A percentile compares a stretch with the other conserved stretches of the same genome.
phyloP scores from a whole-genome alignment of 129 eudicot species.

The Tanacetum coccineum region DNA sequence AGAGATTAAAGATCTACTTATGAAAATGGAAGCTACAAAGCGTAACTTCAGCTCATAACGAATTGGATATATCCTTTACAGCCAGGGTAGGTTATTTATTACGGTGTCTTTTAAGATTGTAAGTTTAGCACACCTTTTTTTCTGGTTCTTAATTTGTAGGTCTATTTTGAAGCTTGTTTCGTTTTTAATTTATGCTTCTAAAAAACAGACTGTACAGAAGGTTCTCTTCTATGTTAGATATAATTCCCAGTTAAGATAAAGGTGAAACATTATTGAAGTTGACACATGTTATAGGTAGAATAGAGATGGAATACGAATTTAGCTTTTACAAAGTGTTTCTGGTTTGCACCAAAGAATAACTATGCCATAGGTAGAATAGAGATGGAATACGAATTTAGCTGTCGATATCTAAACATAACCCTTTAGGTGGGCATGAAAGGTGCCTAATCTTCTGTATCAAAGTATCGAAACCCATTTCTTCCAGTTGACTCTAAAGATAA shows the following conservation, averaged over 20 bases:
- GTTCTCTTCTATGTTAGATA: slow-evolving; percentile 24
- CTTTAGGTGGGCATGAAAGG: neutral
- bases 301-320: too few species aligned
- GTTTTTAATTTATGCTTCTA: slow-evolving; percentile 21
- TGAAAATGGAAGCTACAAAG: slow-evolving; percentile 94
- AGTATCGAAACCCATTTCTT: too few species aligned
- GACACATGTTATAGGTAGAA: slow-evolving; percentile 2
- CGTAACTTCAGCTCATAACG: slow-evolving; percentile 49
- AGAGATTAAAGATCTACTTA: slow-evolving; percentile 77
- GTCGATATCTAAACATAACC: too few species aligned
- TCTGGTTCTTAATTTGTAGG: slow-evolving; percentile 29
- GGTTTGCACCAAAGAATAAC: too few species aligned
- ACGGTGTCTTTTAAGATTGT: neutral
- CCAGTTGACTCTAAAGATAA: too few species aligned
- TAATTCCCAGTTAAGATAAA: slow-evolving; percentile 26
- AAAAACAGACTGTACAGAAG: slow-evolving; percentile 47
- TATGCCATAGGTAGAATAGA: too few species aligned
- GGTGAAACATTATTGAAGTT: neutral
- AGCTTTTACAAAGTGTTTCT: too few species aligned
- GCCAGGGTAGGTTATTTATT: slow-evolving; percentile 16
- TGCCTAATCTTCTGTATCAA: neutral
- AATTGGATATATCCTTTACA: too few species aligned
- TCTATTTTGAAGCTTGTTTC: slow-evolving; percentile 20
- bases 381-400: too few species aligned
- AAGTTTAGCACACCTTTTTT: slow-evolving; percentile 15